phyloP scores from a whole-genome alignment of 164 flowering plant genomes.

The Chimonanthus salicifolius region DNA sequence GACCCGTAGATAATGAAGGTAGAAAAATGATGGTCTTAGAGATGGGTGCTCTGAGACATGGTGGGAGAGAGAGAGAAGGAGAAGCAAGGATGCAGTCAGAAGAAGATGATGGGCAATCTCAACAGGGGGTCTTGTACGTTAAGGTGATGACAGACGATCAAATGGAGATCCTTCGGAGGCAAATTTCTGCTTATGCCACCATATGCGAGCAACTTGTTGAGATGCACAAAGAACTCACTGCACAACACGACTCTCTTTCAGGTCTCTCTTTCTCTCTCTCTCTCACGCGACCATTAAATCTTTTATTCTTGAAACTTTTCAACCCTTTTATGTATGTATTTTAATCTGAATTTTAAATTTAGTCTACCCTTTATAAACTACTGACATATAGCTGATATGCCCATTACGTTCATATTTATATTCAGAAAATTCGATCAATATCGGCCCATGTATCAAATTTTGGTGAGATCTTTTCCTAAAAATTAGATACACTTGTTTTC shows the following conservation, averaged over 20 bases:
- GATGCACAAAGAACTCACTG: conserved; percentile 59
- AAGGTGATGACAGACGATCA: conserved; percentile 95
- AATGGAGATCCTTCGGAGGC: conserved; percentile 61
- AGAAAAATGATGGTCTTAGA: background rate
- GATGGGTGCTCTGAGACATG: conserved; percentile 1
- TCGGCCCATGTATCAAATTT: too few species aligned
- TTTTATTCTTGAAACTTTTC: too few species aligned
- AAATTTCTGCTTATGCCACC: conserved; percentile 70
- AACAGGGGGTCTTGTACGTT: conserved; percentile 27
- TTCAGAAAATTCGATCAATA: too few species aligned
- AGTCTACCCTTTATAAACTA: too few species aligned
- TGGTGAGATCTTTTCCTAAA: too few species aligned
- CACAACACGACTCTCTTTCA: conserved; percentile 52
- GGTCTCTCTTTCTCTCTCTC: conserved; percentile 27
- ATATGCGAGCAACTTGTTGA: conserved; percentile 78
- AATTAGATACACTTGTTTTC: too few species aligned
- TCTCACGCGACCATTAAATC: too few species aligned
- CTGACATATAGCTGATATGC: too few species aligned
- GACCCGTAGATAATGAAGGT: too few species aligned
- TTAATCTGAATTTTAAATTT: too few species aligned
- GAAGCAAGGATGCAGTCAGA: conserved; percentile 6
- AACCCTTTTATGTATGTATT: too few species aligned
- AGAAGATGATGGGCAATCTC: conserved; percentile 14
- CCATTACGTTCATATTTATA: too few species aligned
- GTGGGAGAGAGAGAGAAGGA: background rate